Evolutionary conservation across 306 rosid genomes (phyloP), one percentile per base, ranked within the genome.

Genomic region (Pueraria montana): DNA sequence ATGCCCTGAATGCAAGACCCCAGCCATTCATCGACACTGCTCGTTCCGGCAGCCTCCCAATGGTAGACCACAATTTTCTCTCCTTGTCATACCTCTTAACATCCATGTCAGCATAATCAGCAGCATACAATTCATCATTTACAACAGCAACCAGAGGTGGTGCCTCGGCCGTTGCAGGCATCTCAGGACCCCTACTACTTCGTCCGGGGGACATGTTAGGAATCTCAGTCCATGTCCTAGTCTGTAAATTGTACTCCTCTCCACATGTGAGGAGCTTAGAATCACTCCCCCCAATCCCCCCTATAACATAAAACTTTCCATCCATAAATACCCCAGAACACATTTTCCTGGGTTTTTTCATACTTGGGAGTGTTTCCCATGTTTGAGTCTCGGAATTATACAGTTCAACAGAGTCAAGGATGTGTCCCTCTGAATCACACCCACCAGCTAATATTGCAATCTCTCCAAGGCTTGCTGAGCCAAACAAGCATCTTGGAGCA

Each of bases 1-100:
- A 95, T 11, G 98, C 98, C 79, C 95, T 87, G 43, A 95, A 95
- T 3, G 98, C 98, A 59, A 95, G 95, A 16, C 98, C 98, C 98
- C 98, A 95, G 40, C 98, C 98, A 66, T 95, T 94, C 90, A 94
- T 89, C 1, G 98, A 95, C 40, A 62, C 87, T 0, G 88, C 95
- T n/a, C 89, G 86, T 72, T 92, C 98, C 0, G 98, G 98, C 83
- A 95, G 84, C 62, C 97, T 85, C 75, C 98, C 98, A 18, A 93
- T 89, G 0, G 89, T 91, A 46, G 13, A 0, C 98, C 98, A 95
- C 66, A 10, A 8, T 65, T 65, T 91, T 34, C 74, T 74, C 18
- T 52, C 83, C 69, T 93, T 95, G 72, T 95, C 91, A 26, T 90
- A 95, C 63, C 89, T 95, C 76, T 90, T 89, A 53, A 95, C 95